Conservation (phyloP, 2,329 filamentous ascomycete genomes). For the Westerdykella sp. region DNA sequence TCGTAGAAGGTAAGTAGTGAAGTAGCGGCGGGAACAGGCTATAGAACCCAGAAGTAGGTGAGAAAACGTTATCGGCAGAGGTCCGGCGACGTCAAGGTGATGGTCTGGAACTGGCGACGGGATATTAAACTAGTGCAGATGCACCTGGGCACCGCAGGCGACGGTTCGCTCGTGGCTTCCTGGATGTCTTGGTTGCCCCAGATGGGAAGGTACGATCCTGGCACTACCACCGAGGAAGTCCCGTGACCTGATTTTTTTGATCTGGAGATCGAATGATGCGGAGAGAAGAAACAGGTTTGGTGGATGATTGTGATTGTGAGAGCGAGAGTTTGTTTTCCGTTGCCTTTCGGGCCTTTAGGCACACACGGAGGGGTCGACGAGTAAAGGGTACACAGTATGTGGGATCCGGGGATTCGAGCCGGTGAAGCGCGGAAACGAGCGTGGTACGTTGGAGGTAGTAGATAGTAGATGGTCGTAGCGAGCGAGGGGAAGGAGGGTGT, state of each 20-base stretch:
- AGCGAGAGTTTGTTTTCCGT: no score
- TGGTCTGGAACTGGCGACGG: constrained; percentile 2
- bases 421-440: no score
- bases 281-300: no score
- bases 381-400: no score
- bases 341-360: no score
- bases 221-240: constrained; percentile 4
- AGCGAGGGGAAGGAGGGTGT: constrained; percentile 20
- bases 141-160: constrained; percentile 6
- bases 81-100: constrained; percentile 3
- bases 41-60: not conserved
- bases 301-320: no score
- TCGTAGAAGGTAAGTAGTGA: no score
- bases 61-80: constrained; percentile 1
- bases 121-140: constrained; percentile 13
- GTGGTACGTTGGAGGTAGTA: no score
- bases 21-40: not conserved
- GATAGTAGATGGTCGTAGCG: constrained; percentile 3
- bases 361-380: no score
- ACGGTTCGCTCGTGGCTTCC: constrained; percentile 6
- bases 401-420: no score
- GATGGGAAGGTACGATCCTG: constrained; percentile 6
- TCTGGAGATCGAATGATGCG: no score
- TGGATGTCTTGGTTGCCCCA: constrained; percentile 14
- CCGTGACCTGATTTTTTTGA: no score